These are phyloP conservation scores for Paramecium sonneborni DNA, from an alignment of 73 alveolate genomes.

Conservation along the genomic window DNA sequence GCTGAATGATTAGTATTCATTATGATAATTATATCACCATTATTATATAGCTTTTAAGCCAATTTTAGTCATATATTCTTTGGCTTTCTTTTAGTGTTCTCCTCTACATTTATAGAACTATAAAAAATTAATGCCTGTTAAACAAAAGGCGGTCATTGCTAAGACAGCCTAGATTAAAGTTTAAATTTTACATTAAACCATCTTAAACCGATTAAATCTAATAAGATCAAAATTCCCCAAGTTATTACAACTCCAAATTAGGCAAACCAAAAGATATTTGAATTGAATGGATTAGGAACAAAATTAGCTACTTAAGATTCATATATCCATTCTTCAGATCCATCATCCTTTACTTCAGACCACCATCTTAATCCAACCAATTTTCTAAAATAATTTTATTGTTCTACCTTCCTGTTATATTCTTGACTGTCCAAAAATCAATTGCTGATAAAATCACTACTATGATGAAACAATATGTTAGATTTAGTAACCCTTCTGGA, in stretches of 20 bases:
- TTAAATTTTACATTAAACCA: background rate
- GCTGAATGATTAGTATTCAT: background rate
- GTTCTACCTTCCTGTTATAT: conserved; percentile 79
- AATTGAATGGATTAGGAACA: conserved; percentile 69
- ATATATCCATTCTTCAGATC: conserved; percentile 90
- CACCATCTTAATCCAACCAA: conserved; percentile 94
- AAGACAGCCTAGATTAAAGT: background rate
- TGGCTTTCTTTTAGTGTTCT: conserved; percentile 76
- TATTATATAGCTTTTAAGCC: conserved; percentile 43
- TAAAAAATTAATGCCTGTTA: conserved; percentile 69
- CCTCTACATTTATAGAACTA: conserved; percentile 81
- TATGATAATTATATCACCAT: background rate
- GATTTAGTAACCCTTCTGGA: background rate
- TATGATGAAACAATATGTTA: background rate
- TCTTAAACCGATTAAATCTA: conserved; percentile 58
- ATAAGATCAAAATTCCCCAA: conserved; percentile 70
- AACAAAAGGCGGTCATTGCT: conserved; percentile 56
- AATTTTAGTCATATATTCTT: conserved; percentile 61
- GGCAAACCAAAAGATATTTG: conserved; percentile 74
- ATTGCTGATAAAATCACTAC: conserved; percentile 4
- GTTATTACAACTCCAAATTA: conserved; percentile 62
- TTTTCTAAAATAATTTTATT: conserved; percentile 13
- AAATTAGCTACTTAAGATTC: conserved; percentile 73
- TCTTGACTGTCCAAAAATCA: conserved; percentile 90
- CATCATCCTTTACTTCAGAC: conserved; percentile 88